Evolutionary conservation across 352 stramenopile genomes (phyloP).

Genomic region (Phytophthora macrochlamydospora): DNA sequence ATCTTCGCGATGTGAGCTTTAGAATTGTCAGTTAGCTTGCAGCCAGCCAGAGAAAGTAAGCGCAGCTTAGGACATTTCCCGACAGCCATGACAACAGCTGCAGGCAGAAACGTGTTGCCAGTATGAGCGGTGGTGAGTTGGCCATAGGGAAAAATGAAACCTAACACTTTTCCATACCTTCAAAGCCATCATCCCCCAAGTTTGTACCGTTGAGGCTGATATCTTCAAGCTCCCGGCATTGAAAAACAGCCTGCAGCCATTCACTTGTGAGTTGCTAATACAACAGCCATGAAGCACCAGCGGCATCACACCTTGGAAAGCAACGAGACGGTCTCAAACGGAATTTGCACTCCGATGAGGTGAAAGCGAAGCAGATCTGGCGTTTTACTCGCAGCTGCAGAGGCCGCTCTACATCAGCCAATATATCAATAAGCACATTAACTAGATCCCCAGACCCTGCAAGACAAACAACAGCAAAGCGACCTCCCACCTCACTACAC

Average conservation of each 20-base stretch:
- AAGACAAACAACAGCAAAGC: background rate
- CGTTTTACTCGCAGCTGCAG: slow-evolving; percentile 35
- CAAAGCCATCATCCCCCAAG: slow-evolving; percentile 30
- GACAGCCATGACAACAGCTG: slow-evolving; percentile 45
- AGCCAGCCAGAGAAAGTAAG: slow-evolving; percentile 49
- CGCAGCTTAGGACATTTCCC: slow-evolving; percentile 46
- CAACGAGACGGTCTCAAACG: slow-evolving; percentile 16
- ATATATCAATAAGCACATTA: background rate
- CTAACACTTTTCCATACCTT: slow-evolving; percentile 18
- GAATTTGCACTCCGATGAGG: slow-evolving; percentile 40
- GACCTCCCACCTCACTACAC: slow-evolving; percentile 35
- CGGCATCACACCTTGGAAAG: slow-evolving; percentile 35
- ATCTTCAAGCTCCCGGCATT: slow-evolving; percentile 34
- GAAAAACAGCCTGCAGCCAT: slow-evolving; percentile 31
- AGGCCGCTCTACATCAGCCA: slow-evolving; percentile 23
- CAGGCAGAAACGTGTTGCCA: background rate
- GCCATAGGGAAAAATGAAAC: background rate
- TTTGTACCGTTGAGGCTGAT: slow-evolving; percentile 24
- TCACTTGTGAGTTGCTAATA: background rate
- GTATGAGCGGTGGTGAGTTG: background rate
- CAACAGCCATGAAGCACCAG: background rate
- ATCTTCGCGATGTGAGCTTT: slow-evolving; percentile 63
- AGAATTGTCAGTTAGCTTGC: slow-evolving; percentile 55
- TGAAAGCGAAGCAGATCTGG: slow-evolving; percentile 38
- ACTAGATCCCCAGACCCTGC: background rate